Evolutionary conservation across 2,329 filamentous ascomycete genomes (phyloP), one percentile per base, ranked within the genome.

Genomic region (Onygena corvina): DNA sequence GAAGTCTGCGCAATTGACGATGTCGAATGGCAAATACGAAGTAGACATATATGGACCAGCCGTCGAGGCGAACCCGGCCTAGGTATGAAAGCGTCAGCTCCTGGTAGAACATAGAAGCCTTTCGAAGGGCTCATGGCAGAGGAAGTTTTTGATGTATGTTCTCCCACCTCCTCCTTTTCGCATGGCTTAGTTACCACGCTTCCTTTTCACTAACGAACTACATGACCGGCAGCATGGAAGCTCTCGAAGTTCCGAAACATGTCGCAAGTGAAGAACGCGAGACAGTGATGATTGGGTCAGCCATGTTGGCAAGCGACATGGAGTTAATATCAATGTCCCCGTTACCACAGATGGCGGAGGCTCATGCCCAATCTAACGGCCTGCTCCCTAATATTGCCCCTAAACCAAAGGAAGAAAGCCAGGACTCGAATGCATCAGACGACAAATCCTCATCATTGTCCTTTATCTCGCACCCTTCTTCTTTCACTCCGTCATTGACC

Each of bases 381-480:
- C 6, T 42, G 3, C 23, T 6, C 8, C 4, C 42, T 5, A 14
- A 31, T 31, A 21, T 30, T 16, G 12, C 25, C n/a, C 27, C 8
- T 20, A 4, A 18, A 14, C 7, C 11, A 23, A 31, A 46, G 9
- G 42, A 33, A 46, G 25, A 30, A 11, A 46, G 30, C 14, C 42
- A 30, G 42, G 30, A 46, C 18, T 46, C 42, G 16, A 46, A 30
- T 31, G 42, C 25, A 46, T 31, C 25, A 9, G 27, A 46, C 14
- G 16, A 16, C 27, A 46, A 46, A 27, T 21, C 42, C 20, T 46
- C 27, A 16, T 46, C 30, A 5, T 29, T 46, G 42, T 31, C 27
- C 27, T 33, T 21, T 2, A 31, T 27, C 12, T 20, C 46, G 9
- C n/a, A 23, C 16, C 44, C 48, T 8, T 48, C 30, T 4, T 53